phyloP scores from a whole-genome alignment of 345 rosid genomes.

The Schrenkiella parvula region DNA sequence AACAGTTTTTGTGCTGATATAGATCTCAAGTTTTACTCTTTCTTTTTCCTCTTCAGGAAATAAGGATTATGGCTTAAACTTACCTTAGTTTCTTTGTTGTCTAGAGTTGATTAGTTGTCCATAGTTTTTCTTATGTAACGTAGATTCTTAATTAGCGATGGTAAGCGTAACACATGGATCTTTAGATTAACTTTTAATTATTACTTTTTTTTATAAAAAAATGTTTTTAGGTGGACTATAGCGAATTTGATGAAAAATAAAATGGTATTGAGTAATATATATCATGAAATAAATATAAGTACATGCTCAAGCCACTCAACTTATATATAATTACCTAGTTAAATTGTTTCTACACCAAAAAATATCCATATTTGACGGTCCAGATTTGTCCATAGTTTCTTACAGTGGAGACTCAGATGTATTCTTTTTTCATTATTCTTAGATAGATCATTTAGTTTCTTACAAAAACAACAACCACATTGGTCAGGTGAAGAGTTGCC shows the following conservation, averaged over 20 bases:
- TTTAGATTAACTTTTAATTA: no score
- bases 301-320: no score
- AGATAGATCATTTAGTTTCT: neutral
- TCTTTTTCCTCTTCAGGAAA: neutral
- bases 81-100: neutral
- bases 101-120: neutral
- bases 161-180: no score
- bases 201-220: no score
- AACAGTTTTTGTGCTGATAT: neutral
- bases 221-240: no score
- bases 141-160: neutral
- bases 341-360: no score
- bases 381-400: neutral
- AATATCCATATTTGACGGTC: neutral
- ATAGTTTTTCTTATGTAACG: neutral
- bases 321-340: no score
- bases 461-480: neutral
- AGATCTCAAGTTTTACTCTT: neutral
- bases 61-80: neutral
- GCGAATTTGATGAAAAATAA: no score
- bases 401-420: neutral
- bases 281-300: no score
- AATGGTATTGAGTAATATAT: no score
- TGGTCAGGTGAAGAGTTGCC: neutral
- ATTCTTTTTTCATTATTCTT: no score